Conservation (phyloP, 768 basidiomycete genomes). For the Lentinula boryana region DNA sequence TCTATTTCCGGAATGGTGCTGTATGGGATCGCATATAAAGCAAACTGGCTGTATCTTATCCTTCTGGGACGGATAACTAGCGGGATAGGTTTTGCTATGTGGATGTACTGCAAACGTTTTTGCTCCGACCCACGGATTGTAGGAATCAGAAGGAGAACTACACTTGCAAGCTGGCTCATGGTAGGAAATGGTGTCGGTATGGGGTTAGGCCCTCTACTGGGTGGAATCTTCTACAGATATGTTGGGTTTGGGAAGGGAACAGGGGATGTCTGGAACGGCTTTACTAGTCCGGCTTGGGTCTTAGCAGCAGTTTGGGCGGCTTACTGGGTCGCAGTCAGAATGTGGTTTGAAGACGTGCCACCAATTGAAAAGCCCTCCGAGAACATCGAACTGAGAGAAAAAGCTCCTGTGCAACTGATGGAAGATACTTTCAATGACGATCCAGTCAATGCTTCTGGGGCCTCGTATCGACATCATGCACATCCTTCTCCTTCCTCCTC, state of each 20-base stretch:
- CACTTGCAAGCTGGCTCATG: constrained; percentile 56
- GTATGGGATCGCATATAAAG: constrained; percentile 55
- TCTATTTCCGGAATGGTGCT: constrained; percentile 52
- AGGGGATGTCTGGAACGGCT: constrained; percentile 52
- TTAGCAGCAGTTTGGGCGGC: constrained; percentile 49
- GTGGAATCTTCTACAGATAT: constrained; percentile 51
- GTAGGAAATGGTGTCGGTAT: constrained; percentile 58
- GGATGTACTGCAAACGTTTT: constrained; percentile 66
- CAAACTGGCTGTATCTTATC: constrained; percentile 60
- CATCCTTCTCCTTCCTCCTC: constrained; percentile 1
- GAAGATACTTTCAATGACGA: neutral
- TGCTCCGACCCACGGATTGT: constrained; percentile 69
- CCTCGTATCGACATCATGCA: constrained; percentile 3
- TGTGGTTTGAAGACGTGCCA: constrained; percentile 29
- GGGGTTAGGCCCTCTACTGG: constrained; percentile 57
- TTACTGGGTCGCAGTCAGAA: constrained; percentile 37
- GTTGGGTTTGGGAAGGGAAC: constrained; percentile 37
- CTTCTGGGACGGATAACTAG: constrained; percentile 64
- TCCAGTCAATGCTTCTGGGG: neutral
- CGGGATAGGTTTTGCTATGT: constrained; percentile 54
- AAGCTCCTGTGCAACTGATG: neutral
- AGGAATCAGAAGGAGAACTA: constrained; percentile 56
- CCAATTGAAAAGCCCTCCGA: neutral
- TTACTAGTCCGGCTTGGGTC: constrained; percentile 61
- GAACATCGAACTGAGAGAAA: neutral